phyloP scores from a whole-genome alignment of 495 filamentous ascomycete genomes.

The Paragyromitra xinjiangensis region DNA sequence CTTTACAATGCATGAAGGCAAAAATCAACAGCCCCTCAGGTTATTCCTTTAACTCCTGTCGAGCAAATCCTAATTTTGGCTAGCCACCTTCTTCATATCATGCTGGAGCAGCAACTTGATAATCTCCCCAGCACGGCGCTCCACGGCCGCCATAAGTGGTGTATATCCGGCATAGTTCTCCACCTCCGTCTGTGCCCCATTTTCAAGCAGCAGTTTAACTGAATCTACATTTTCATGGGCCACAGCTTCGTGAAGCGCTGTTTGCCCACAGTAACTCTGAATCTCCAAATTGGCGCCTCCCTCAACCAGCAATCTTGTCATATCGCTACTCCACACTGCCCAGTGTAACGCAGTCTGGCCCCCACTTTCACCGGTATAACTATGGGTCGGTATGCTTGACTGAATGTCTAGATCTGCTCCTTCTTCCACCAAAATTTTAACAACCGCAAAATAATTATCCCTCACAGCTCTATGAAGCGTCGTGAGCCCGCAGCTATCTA shows the following conservation, averaged over 20 bases:
- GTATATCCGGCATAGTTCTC: background rate
- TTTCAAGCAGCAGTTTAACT: conserved; percentile 1
- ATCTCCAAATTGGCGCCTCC: conserved; percentile 6
- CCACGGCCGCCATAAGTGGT: background rate
- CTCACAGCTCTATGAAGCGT: background rate
- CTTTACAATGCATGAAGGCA: background rate
- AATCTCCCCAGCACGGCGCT: background rate
- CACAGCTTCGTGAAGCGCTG: conserved; percentile 3
- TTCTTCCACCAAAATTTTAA: conserved; percentile 1
- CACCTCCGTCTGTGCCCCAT: background rate
- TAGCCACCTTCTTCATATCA: background rate
- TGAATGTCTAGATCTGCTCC: background rate
- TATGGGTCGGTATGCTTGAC: background rate
- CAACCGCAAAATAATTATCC: background rate
- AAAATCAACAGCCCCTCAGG: background rate
- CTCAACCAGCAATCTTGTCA: background rate
- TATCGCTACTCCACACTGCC: background rate
- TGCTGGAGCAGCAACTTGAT: background rate
- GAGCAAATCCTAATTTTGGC: background rate
- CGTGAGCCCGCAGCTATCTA: conserved; percentile 1
- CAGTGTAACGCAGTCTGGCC: background rate
- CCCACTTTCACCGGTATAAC: background rate
- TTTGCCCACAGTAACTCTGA: background rate
- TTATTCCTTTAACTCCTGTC: background rate
- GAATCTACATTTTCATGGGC: background rate